Conservation (phyloP, 208 protist species). For the Acanthamoeba castellanii region DNA sequence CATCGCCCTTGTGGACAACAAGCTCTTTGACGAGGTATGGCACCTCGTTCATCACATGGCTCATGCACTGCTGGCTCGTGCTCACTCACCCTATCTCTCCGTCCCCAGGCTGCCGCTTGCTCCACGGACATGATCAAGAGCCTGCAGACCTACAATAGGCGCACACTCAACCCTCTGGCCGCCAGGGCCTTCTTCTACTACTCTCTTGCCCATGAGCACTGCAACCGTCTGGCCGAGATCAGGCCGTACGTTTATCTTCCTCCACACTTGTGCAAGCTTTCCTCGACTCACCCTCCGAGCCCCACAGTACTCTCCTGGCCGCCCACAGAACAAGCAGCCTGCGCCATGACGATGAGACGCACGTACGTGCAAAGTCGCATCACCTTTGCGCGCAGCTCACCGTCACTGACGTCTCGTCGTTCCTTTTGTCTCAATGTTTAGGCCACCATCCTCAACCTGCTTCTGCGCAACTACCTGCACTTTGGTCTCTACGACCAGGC, state of each 20-base stretch:
- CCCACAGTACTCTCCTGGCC: constrained; percentile 81
- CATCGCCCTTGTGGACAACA: constrained; percentile 82
- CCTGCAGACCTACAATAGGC: constrained; percentile 68
- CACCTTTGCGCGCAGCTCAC: neutral
- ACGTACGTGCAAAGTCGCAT: neutral
- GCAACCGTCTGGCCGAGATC: constrained; percentile 79
- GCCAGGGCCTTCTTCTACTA: constrained; percentile 89
- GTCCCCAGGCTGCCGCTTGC: constrained; percentile 22
- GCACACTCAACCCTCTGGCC: constrained; percentile 86
- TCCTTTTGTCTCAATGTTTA: neutral
- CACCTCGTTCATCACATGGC: neutral
- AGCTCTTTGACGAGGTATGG: constrained; percentile 71
- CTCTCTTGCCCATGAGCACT: constrained; percentile 80
- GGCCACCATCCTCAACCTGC: constrained; percentile 90
- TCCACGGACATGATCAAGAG: constrained; percentile 41
- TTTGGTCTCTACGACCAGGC: constrained; percentile 92
- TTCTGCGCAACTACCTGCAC: constrained; percentile 91
- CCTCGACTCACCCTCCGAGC: neutral
- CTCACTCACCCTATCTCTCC: neutral
- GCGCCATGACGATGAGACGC: constrained; percentile 85
- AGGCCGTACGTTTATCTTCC: constrained; percentile 78
- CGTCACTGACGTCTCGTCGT: neutral
- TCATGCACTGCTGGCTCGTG: neutral
- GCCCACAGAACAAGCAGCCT: constrained; percentile 87
- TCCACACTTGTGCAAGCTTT: neutral